phyloP scores from a whole-genome alignment of 2,329 filamentous ascomycete species.

The Curvularia eragrostidis region DNA sequence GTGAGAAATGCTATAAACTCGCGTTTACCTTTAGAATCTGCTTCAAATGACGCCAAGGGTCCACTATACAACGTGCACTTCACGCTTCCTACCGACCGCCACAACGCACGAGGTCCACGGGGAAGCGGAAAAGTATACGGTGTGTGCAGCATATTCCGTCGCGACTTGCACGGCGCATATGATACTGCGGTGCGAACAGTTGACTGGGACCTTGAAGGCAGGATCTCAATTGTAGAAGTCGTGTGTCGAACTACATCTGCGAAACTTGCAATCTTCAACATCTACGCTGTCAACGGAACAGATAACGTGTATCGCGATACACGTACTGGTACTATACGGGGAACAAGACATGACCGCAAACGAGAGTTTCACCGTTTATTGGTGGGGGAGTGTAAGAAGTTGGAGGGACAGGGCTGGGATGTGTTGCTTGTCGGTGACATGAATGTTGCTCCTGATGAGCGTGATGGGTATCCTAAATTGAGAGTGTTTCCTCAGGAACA shows the following conservation, averaged over 20 bases:
- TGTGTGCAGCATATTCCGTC: slow-evolving; percentile 58
- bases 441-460: slow-evolving; percentile 56
- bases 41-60: slow-evolving; percentile 6
- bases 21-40: slow-evolving; percentile 3
- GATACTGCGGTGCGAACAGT: slow-evolving; percentile 44
- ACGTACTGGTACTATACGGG: slow-evolving; percentile 50
- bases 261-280: slow-evolving; percentile 58
- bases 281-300: slow-evolving; percentile 63
- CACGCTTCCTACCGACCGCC: slow-evolving; percentile 57
- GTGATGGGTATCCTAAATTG: slow-evolving; percentile 59
- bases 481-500: slow-evolving; percentile 56
- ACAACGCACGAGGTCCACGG: slow-evolving; percentile 58
- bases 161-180: slow-evolving; percentile 47
- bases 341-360: slow-evolving; percentile 61
- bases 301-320: slow-evolving; percentile 55
- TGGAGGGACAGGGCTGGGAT: slow-evolving; percentile 52
- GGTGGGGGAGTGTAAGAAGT: slow-evolving; percentile 52
- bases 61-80: slow-evolving; percentile 55
- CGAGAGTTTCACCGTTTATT: slow-evolving; percentile 56
- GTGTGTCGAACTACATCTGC: background rate
- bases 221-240: slow-evolving; percentile 58
- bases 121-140: slow-evolving; percentile 59
- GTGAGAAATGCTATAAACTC: slow-evolving; percentile 50
- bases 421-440: slow-evolving; percentile 61
- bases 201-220: slow-evolving; percentile 61